Conservation (phyloP, 2,329 filamentous ascomycete genomes). For the Aspergillus vadensis region DNA sequence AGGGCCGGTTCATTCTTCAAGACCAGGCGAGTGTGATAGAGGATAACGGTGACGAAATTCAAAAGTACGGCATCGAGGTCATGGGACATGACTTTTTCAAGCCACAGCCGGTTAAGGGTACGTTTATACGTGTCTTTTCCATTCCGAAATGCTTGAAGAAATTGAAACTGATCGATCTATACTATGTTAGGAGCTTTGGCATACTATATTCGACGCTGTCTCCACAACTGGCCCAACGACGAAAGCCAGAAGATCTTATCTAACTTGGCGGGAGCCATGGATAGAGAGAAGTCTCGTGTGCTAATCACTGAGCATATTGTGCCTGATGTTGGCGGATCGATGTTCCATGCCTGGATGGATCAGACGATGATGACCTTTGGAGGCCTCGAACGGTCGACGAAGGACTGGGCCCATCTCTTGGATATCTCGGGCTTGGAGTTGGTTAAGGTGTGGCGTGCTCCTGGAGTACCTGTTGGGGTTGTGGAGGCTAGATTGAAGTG, state of each 20-base stretch:
- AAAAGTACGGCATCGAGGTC: slow-evolving; percentile 17
- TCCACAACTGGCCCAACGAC: slow-evolving; percentile 33
- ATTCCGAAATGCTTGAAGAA: background rate
- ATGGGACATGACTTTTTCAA: slow-evolving; percentile 27
- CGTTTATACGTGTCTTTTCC: background rate
- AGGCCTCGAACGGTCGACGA: slow-evolving; percentile 30
- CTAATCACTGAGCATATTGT: slow-evolving; percentile 33
- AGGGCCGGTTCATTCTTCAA: slow-evolving; percentile 27
- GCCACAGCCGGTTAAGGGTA: slow-evolving; percentile 26
- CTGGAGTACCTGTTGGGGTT: slow-evolving; percentile 21
- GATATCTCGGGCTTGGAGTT: slow-evolving; percentile 26
- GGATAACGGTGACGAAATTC: slow-evolving; percentile 12
- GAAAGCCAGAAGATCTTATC: slow-evolving; percentile 22
- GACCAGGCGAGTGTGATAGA: slow-evolving; percentile 21
- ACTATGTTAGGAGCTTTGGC: slow-evolving; percentile 22
- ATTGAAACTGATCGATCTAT: background rate
- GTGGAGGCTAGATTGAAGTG: slow-evolving; percentile 28
- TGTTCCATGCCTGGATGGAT: slow-evolving; percentile 28
- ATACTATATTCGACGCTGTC: slow-evolving; percentile 35
- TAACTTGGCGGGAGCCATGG: slow-evolving; percentile 27
- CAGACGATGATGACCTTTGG: slow-evolving; percentile 29
- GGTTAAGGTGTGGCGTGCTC: slow-evolving; percentile 26
- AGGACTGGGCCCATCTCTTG: slow-evolving; percentile 26
- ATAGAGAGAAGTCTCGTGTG: slow-evolving; percentile 18
- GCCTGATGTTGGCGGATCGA: slow-evolving; percentile 19